Percentiles rank a stretch among this genome's conserved stretches.
Conservation (phyloP, 208 protist genomes). For the Acanthamoeba healyi region DNA sequence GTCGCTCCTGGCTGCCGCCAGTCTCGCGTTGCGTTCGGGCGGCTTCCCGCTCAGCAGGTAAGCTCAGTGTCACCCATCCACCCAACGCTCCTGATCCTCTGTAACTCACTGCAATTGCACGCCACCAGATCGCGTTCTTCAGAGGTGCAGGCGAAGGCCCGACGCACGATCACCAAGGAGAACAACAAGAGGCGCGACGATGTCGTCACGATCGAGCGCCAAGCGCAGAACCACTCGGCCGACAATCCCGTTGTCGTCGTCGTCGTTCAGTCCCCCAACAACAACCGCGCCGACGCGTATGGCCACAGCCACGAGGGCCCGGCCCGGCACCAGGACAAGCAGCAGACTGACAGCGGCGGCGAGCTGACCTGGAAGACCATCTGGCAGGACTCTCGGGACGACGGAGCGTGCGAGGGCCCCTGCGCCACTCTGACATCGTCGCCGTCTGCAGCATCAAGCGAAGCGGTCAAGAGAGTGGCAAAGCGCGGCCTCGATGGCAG, state of each 20-base stretch:
- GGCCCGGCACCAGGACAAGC: background rate
- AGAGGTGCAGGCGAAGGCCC: background rate
- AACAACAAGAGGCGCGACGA: background rate
- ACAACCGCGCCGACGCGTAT: background rate
- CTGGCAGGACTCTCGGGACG: background rate
- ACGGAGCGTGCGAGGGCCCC: background rate
- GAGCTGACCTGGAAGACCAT: conserved; percentile 17
- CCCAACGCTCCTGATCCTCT: too few species aligned
- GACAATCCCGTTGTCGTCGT: too few species aligned
- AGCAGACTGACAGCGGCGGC: background rate
- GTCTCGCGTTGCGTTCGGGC: background rate
- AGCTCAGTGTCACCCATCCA: background rate
- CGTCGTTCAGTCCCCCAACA: too few species aligned
- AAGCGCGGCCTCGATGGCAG: background rate
- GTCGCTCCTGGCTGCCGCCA: background rate
- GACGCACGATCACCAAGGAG: conserved; percentile 9
- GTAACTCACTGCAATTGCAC: too few species aligned
- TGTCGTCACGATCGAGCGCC: background rate
- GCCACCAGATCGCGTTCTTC: background rate
- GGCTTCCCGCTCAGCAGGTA: background rate
- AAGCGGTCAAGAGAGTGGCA: background rate
- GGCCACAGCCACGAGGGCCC: background rate
- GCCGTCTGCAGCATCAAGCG: background rate
- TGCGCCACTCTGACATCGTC: background rate
- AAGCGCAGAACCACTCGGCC: background rate